Conservation (phyloP, 1,284 basidiomycete genomes). For the Sanghuangporus sanghuang region DNA sequence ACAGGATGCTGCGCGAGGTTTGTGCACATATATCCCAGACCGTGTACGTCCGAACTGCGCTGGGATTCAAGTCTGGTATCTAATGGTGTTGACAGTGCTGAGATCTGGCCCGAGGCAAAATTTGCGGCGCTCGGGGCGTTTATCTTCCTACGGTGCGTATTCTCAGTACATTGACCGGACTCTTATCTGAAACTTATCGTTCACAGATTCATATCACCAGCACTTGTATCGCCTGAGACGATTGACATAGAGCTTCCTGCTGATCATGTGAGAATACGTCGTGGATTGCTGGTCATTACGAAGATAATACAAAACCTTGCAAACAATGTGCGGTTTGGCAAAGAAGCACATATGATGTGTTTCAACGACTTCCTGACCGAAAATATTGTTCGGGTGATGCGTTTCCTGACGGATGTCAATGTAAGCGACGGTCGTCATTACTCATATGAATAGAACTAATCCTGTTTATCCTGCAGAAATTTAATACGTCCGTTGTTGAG, state of each 20-base stretch:
- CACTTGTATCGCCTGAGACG: constrained; percentile 79
- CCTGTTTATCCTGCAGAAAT: constrained; percentile 41
- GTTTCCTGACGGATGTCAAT: constrained; percentile 78
- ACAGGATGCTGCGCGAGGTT: constrained; percentile 82
- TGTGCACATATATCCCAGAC: constrained; percentile 79
- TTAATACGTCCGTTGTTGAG: constrained; percentile 39
- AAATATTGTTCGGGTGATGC: constrained; percentile 77
- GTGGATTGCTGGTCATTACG: constrained; percentile 80
- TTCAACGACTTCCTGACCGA: constrained; percentile 75
- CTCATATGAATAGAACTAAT: not conserved
- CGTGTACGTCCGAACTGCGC: constrained; percentile 52
- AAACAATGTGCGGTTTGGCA: constrained; percentile 89
- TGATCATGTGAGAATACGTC: constrained; percentile 54
- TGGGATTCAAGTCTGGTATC: constrained; percentile 5
- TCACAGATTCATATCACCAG: constrained; percentile 73
- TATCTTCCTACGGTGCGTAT: constrained; percentile 73
- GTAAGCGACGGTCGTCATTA: constrained; percentile 38
- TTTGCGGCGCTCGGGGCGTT: constrained; percentile 88
- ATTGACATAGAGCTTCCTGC: constrained; percentile 79
- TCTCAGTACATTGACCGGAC: not conserved
- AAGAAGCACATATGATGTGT: constrained; percentile 80
- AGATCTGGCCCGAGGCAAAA: constrained; percentile 78
- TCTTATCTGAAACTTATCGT: not conserved
- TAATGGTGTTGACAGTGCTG: constrained; percentile 30
- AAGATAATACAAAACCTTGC: constrained; percentile 91